Conservation (phyloP, 2,329 filamentous ascomycete genomes). For the Verticillium albo-atrum region DNA sequence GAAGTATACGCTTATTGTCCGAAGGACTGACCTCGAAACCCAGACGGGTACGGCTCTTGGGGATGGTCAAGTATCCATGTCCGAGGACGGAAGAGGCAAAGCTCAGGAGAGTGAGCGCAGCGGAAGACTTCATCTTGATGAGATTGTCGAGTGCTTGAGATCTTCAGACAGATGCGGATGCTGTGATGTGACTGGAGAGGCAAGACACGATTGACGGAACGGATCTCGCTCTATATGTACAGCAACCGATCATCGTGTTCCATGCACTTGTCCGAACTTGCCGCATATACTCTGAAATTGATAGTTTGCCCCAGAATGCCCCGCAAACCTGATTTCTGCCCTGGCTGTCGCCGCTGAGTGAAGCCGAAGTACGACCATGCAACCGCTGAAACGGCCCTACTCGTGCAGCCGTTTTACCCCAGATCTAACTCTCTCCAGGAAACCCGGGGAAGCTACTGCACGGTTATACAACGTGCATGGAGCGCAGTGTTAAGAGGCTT, state of each 20-base stretch:
- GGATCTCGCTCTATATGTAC: background rate
- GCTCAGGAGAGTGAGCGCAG: conserved; percentile 4
- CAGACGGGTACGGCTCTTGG: conserved; percentile 38
- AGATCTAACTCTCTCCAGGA: background rate
- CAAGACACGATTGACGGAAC: background rate
- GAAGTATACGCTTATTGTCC: background rate
- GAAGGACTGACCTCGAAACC: conserved; percentile 32
- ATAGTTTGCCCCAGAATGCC: background rate
- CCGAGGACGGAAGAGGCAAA: conserved; percentile 20
- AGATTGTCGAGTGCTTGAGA: background rate
- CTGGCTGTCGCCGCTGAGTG: background rate
- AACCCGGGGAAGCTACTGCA: background rate
- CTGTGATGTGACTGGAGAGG: background rate
- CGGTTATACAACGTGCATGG: background rate
- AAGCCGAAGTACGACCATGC: background rate
- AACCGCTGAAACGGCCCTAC: conserved; percentile 1
- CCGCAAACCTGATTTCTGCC: background rate
- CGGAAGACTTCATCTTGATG: conserved; percentile 7
- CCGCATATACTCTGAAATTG: background rate
- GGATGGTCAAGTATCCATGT: conserved; percentile 41
- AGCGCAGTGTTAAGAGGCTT: background rate
- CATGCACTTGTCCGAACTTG: background rate
- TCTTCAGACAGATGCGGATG: background rate
- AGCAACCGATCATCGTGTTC: too few relatives aligned
- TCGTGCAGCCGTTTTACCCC: background rate